Percentiles rank a stretch among this genome's conserved stretches.
Evolutionary conservation across 768 basidiomycete genomes (phyloP).

Genomic region (Astraeus odoratus): DNA sequence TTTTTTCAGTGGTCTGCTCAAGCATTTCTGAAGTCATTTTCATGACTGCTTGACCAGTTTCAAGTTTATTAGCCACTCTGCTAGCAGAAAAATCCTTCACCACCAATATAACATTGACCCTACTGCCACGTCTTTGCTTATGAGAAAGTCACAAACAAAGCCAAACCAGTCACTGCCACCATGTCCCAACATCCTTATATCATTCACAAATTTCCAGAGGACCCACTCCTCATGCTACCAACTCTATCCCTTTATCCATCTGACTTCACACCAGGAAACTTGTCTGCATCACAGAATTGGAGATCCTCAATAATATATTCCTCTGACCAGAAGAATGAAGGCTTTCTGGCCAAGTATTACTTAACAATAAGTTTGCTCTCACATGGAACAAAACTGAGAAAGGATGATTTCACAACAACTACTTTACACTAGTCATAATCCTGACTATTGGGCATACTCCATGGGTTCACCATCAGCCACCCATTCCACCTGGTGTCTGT

Average conservation of each 20-base stretch:
- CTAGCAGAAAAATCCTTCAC: no score
- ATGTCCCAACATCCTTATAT: not conserved
- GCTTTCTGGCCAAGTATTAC: conserved; percentile 19
- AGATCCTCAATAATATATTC: not conserved
- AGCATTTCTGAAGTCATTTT: not conserved
- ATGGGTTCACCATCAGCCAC: conserved; percentile 24
- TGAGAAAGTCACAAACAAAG: not conserved
- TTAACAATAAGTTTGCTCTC: conserved; percentile 24
- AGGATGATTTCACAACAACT: conserved; percentile 14
- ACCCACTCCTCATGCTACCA: not conserved
- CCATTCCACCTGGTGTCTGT: conserved; percentile 23
- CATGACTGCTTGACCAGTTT: no score
- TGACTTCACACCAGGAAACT: not conserved
- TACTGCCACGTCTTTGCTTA: not conserved
- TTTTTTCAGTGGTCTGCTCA: not conserved
- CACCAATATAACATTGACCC: not conserved
- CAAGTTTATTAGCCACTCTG: not conserved
- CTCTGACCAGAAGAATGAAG: not conserved
- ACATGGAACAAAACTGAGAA: conserved; percentile 31
- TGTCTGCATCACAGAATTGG: not conserved
- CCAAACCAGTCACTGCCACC: not conserved
- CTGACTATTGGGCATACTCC: conserved; percentile 29
- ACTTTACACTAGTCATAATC: conserved; percentile 26
- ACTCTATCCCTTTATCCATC: not conserved
- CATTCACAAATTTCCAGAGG: not conserved